Evolutionary conservation across 2,329 filamentous ascomycete genomes (phyloP), one percentile per base, ranked within the genome.

Genomic region (Paraconiothyrium sp.): DNA sequence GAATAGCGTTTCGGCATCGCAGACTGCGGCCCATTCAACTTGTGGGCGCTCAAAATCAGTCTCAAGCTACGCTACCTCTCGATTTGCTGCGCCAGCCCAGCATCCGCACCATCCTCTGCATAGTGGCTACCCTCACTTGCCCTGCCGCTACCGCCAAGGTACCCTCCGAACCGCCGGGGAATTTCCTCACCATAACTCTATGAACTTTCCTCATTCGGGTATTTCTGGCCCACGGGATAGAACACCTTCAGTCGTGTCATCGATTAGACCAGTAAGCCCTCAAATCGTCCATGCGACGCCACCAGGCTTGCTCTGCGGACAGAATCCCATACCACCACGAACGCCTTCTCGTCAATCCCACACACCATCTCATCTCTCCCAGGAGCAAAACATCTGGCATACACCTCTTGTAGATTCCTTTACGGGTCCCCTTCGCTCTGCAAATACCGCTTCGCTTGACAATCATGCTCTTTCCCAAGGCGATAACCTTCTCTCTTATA

Each of bases 401-500:
- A 34, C 3, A 32, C 49, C 32, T 24, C n/a, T 54, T 13, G 24
- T 64, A 2, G 7, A 32, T 1, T 43, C 34, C 13, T 55, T 59
- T 43, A 55, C 59, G 6, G 35, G 52, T 22, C 37, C 51, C 13
- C 22, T 20, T 24, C 59, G 62, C 37, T 52, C 60, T 7, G 8
- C 35, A 16, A 46, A 34, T 9, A 62, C 49, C 5, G 52, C 52
- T 8, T 11, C 35, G 11, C 16, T 48, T 20, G 60, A 65, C 24
- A 34, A 46, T 1, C 37, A 30, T 14, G 49, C 60, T n/a, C 51
- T 65, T 14, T 34, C 54, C 14, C 41, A 57, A 49, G 63, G 57
- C 14, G 44, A 32, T 8, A 60, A 60, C 22, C 34, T 32, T 3
- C 24, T 24, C n/a, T 59, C 46, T 41, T 57, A 16, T 13, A 27